phyloP scores from a whole-genome alignment of 2,329 filamentous ascomycete genomes.

The Fusarium pilosicola region DNA sequence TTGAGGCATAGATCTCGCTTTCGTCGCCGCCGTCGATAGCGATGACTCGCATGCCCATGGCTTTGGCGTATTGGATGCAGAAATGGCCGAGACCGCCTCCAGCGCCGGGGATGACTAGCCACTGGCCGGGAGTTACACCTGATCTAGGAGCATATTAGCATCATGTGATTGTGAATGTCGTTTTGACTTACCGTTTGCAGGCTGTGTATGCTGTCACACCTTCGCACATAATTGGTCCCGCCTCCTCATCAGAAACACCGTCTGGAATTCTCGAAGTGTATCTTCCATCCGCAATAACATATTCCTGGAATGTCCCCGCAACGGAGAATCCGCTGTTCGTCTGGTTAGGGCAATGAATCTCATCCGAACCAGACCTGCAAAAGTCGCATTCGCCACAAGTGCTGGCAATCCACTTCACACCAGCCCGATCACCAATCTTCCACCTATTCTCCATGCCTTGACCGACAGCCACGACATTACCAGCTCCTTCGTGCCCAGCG shows the following conservation, averaged over 20 bases:
- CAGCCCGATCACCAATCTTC: conserved; percentile 79
- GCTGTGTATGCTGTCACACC: conserved; percentile 87
- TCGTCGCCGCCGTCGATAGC: conserved; percentile 84
- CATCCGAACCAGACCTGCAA: conserved; percentile 76
- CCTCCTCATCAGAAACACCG: conserved; percentile 75
- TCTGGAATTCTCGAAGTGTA: conserved; percentile 83
- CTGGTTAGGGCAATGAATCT: conserved; percentile 80
- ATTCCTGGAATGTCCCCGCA: conserved; percentile 90
- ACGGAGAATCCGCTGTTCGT: conserved; percentile 86
- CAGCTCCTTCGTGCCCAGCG: conserved; percentile 80
- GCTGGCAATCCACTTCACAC: conserved; percentile 90
- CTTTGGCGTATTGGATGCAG: conserved; percentile 84
- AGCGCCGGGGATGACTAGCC: conserved; percentile 84
- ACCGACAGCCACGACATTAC: conserved; percentile 82
- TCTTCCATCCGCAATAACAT: conserved; percentile 82
- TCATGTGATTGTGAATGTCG: rapidly evolving
- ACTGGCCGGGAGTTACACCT: conserved; percentile 75
- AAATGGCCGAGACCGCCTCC: conserved; percentile 81
- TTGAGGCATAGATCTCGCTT: conserved; percentile 75
- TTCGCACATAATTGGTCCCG: conserved; percentile 82
- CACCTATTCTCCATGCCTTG: conserved; percentile 77
- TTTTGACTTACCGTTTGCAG: conserved; percentile 68
- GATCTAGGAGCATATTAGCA: conserved; percentile 51
- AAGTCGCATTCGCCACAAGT: conserved; percentile 83
- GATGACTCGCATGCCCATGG: conserved; percentile 83